Conservation (phyloP, 225 moss, liverwort and hornwort genomes). For the Physcomitrium patens region DNA sequence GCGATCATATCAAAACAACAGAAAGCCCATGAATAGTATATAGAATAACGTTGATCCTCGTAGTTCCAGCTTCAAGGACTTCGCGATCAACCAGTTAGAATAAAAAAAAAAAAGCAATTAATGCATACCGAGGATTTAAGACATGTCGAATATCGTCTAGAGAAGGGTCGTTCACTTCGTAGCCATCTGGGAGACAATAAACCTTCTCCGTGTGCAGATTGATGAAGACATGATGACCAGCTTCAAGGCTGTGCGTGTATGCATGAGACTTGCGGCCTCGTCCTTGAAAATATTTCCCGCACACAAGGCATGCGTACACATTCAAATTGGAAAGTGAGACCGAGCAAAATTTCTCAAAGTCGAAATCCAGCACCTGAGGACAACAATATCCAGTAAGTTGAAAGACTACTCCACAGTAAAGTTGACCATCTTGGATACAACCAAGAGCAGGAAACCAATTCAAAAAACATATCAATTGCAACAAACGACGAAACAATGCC, state of each 20-base stretch:
- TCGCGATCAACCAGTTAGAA: neutral
- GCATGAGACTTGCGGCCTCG: slow-evolving; percentile 95
- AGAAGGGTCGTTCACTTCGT: slow-evolving; percentile 97
- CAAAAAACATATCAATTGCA: neutral
- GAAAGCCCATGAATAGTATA: too few species aligned
- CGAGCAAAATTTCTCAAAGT: slow-evolving; percentile 99
- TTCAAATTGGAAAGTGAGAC: slow-evolving; percentile 99
- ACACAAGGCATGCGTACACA: slow-evolving; percentile 99
- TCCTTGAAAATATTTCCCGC: slow-evolving; percentile 99
- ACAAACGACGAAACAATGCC: neutral
- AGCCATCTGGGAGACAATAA: slow-evolving; percentile 96
- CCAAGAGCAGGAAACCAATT: neutral
- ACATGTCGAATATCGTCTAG: slow-evolving; percentile 95
- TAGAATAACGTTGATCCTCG: neutral
- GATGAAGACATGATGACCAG: slow-evolving; percentile 96
- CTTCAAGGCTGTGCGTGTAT: slow-evolving; percentile 97
- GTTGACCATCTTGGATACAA: neutral
- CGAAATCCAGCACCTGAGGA: slow-evolving; percentile 87
- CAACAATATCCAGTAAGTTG: slow-evolving; percentile 31
- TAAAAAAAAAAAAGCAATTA: neutral
- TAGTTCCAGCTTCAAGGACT: neutral
- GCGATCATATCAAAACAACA: too few species aligned
- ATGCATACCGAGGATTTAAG: slow-evolving; percentile 74
- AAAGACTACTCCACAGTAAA: slow-evolving; percentile 7
- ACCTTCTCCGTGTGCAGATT: slow-evolving; percentile 99